Evolutionary conservation across 441 rosid genomes (phyloP).

Genomic region (Melastoma candidum): DNA sequence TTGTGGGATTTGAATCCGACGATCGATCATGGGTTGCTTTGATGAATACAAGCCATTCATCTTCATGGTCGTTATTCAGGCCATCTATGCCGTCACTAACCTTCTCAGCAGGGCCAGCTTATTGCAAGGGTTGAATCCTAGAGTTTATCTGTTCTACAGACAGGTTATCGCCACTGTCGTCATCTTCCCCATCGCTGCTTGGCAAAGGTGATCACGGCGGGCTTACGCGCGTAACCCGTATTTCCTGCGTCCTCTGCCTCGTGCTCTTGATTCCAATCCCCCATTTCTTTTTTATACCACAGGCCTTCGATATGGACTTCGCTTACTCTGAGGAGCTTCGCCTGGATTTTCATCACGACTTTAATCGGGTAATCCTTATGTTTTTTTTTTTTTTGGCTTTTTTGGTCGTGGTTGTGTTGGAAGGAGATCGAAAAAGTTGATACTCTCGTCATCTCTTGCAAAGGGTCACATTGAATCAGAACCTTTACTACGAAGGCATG

Average conservation of each 20-base stretch:
- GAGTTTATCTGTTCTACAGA: constrained; percentile 41
- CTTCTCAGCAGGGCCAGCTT: constrained; percentile 38
- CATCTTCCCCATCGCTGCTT: constrained; percentile 33
- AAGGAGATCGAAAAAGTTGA: too few relatives aligned
- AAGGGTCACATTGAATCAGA: constrained; percentile 43
- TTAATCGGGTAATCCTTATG: constrained; percentile 33
- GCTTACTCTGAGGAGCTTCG: constrained; percentile 32
- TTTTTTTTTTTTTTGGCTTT: not conserved
- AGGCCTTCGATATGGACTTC: constrained; percentile 9
- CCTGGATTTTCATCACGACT: constrained; percentile 34
- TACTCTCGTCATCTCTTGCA: not conserved
- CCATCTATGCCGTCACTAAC: constrained; percentile 27
- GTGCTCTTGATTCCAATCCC: too few relatives aligned
- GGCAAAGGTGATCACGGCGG: constrained; percentile 16
- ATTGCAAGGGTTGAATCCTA: constrained; percentile 36
- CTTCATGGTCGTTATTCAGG: constrained; percentile 41
- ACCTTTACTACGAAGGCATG: constrained; percentile 34
- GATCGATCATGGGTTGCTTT: constrained; percentile 17
- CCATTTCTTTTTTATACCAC: not conserved
- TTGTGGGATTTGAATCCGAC: too few relatives aligned
- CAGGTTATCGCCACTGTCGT: constrained; percentile 38
- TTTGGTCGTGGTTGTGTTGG: too few relatives aligned
- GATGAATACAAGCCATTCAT: constrained; percentile 27
- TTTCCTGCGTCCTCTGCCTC: constrained; percentile 7
- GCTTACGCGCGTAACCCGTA: constrained; percentile 16